phyloP scores from a whole-genome alignment of 345 rosid species.

The Salix purpurea region DNA sequence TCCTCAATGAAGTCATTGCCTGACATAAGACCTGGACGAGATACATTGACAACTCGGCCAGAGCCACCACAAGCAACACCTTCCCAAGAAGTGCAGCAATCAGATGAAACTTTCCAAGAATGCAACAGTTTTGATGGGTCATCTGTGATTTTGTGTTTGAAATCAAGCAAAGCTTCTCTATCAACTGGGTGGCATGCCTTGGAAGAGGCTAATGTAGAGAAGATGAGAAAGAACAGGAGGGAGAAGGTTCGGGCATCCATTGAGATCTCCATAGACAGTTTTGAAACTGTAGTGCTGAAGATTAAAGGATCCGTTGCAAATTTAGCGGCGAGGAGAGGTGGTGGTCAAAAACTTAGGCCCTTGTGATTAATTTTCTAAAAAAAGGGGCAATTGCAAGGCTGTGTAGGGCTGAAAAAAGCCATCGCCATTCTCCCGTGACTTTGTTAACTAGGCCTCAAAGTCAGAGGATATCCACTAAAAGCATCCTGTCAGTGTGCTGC shows the following conservation, averaged over 20 bases:
- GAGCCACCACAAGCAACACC: constrained; percentile 43
- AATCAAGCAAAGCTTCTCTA: constrained; percentile 45
- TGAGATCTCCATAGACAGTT: constrained; percentile 19
- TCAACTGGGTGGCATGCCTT: constrained; percentile 37
- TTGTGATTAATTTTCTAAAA: background rate
- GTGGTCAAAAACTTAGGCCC: background rate
- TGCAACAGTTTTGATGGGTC: constrained; percentile 48
- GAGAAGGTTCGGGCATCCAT: constrained; percentile 7
- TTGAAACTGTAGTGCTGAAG: background rate
- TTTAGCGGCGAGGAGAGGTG: background rate
- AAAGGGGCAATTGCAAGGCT: background rate
- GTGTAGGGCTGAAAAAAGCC: background rate
- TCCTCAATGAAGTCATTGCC: constrained; percentile 31
- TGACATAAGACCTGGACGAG: constrained; percentile 35
- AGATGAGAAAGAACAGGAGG: background rate
- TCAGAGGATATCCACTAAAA: background rate
- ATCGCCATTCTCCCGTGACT: background rate
- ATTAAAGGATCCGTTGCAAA: background rate
- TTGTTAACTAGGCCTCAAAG: background rate
- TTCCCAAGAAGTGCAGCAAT: constrained; percentile 55
- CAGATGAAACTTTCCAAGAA: constrained; percentile 42
- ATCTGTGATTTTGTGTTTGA: constrained; percentile 42
- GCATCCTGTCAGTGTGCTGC: background rate
- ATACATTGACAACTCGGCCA: constrained; percentile 44
- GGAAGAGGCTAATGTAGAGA: constrained; percentile 1